Percentiles rank a stretch among this genome's conserved stretches.
These are phyloP conservation scores for Sergeia podlipaevii DNA, from an alignment of 208 protist species.

Conservation along the genomic window DNA sequence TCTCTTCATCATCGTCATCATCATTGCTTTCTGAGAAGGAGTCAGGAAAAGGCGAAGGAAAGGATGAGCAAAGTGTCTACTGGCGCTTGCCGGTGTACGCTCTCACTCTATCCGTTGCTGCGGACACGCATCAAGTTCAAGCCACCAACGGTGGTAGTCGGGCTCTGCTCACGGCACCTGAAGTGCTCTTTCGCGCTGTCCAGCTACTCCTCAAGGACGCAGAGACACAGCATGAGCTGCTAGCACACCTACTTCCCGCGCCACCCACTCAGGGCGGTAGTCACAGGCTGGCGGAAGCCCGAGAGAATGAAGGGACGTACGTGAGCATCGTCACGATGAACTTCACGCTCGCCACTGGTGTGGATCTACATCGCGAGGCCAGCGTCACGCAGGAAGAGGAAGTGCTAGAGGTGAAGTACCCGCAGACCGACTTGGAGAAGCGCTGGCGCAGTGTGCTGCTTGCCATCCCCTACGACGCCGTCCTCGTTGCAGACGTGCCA, in stretches of 20 bases:
- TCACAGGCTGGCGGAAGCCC: neutral
- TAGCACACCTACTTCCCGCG: conserved; percentile 19
- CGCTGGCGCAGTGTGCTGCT: conserved; percentile 39
- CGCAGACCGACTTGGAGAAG: conserved; percentile 21
- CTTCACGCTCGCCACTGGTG: conserved; percentile 53
- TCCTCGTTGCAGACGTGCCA: conserved; percentile 16
- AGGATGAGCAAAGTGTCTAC: too few relatives aligned
- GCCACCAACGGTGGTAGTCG: conserved; percentile 3
- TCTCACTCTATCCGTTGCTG: conserved; percentile 25
- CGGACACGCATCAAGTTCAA: conserved; percentile 22
- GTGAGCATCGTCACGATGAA: conserved; percentile 31
- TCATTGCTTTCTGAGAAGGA: too few relatives aligned
- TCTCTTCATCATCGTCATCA: too few relatives aligned
- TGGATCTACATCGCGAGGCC: conserved; percentile 35
- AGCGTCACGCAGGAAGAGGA: too few relatives aligned
- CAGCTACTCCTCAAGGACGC: conserved; percentile 20
- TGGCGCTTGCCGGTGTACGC: conserved; percentile 31
- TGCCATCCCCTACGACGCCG: conserved; percentile 31
- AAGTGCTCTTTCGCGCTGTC: conserved; percentile 42
- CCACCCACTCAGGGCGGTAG: neutral
- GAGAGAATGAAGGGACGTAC: conserved; percentile 13
- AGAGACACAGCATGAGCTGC: conserved; percentile 23
- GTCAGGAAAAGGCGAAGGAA: too few relatives aligned
- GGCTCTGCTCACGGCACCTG: conserved; percentile 22
- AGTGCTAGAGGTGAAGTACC: conserved; percentile 1